Base-by-base conservation (phyloP, 257 asterid genomes). In the Gentiana straminea region DNA sequence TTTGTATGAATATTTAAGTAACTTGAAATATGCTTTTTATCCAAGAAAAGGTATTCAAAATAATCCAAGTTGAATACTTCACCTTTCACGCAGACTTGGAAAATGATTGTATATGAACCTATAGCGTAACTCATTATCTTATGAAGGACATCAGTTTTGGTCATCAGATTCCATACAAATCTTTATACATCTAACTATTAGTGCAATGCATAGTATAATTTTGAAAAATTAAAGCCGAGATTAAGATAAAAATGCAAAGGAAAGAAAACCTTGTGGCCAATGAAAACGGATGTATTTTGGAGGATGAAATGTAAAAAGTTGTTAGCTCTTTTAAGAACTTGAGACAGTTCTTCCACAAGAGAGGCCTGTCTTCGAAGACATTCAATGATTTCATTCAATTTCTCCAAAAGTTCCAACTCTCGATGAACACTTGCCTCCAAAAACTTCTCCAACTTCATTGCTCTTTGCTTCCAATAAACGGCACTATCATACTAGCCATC, bases 51-150 rank as follows among this genome's bases (percentile, higher is more conserved):
- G 15, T 35, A 13, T 11, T 12, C 10, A 39, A 46, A 49, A 35
- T 35, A 4, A 35, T 51, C 36, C 13, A 53, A 11, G 49, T 50
- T 61, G 33, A 41, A 7, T 5, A 54, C 34, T 44, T 45, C 77
- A 88, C 95, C 95, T 83, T 76, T 89, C 94, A 5, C 86, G 75
- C 74, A 89, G 68, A 67, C 85, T 85, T 13, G 97, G 97, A 78
- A 89, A 89, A 69, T 89, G 97, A 61, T 89, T 89, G 64, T 85
- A 89, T 82, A 89, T 89, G 81, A 89, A 89, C n/a, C 97, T 80
- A 52, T 83, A 89, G 4, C 95, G 84, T 54, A 89, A 62, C 9
- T 89, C 97, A 51, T 79, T 83, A 64, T 89, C 97, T 95, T 88
- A 85, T 47, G 61, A 60, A 63, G 58, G 13, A 57, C 55, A 34